Conservation (phyloP, 1,139 yeast species). For the Taphrina pruni region DNA sequence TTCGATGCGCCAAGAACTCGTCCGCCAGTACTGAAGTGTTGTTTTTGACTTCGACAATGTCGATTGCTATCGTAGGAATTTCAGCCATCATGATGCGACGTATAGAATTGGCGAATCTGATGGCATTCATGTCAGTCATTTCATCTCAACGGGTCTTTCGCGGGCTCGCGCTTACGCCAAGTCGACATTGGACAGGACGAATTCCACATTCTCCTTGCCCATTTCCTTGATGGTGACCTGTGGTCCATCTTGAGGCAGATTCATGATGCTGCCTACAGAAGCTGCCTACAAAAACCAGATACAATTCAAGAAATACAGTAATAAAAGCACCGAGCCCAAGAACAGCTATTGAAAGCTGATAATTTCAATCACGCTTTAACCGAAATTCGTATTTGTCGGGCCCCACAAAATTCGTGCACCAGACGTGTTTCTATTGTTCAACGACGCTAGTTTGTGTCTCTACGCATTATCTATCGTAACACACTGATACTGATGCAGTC, state of each 20-base stretch:
- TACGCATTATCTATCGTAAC: no score
- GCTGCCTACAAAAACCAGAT: no score
- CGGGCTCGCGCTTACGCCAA: conserved; percentile 59
- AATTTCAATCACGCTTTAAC: background rate
- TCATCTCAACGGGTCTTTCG: background rate
- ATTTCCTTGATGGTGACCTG: conserved; percentile 87
- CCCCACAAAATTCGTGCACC: background rate
- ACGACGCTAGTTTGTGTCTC: no score
- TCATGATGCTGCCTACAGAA: background rate
- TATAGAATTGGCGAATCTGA: conserved; percentile 80
- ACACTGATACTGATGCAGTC: no score
- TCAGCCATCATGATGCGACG: conserved; percentile 94
- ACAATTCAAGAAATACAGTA: no score
- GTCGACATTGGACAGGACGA: conserved; percentile 85
- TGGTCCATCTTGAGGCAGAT: conserved; percentile 59
- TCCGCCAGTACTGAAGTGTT: conserved; percentile 96
- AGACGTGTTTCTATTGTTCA: no score
- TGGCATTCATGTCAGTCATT: background rate
- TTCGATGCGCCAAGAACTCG: conserved; percentile 89
- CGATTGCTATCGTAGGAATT: conserved; percentile 67
- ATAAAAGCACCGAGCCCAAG: no score
- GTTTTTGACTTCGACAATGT: conserved; percentile 89
- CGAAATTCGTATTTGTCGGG: background rate
- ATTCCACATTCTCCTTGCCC: conserved; percentile 84
- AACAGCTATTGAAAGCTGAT: no score